Evolutionary conservation across 2,329 filamentous ascomycete species (phyloP), one percentile per base, ranked within the genome.

Genomic region (Xylariaceae sp.): DNA sequence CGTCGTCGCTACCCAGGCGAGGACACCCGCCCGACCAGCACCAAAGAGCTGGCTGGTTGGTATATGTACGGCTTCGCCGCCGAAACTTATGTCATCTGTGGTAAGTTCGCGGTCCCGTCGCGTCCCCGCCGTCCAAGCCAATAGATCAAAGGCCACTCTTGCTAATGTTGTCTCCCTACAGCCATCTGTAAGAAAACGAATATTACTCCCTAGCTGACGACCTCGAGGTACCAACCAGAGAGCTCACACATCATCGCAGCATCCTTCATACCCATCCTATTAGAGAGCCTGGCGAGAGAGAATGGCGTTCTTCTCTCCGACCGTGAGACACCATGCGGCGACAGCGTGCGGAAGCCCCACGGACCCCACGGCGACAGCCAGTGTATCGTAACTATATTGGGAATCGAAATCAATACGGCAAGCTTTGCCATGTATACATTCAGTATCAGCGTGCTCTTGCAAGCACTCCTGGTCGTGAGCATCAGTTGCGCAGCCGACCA

Each of bases 341-440:
- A 78, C 44, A 81, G 73, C 46, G 76, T 79, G 54, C 70, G 66
- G 48, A 74, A 74, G 38, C 36, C 38, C 14, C 43, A 41, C 13
- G 58, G 57, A 24, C 60, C 67, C 38, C 51, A 57, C 29, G 66
- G 70, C 50, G 68, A 69, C 29, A 73, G 71, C 34, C 87, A 94
- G 59, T 98, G 92, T 58, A 70, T 97, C 43, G 79, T 97, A 43
- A 78, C 83, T 48, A 70, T 97, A 4, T 67, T 94, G 16, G 90
- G 90, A 5, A 62, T 85, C 43, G 83, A 94, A 55, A 83, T 98
- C 66, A 97, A 97, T 63, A 96, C 90, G 1, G 89, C 90, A 24
- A 94, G 86, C 62, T 96, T 97, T 62, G 90, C 88, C 59, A 94
- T 97, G 88, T 97, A 97, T 65, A 96, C 88, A 2, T 98, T 98